These are phyloP conservation scores for Prototheca cutis DNA, from an alignment of 163 green algal genomes.

Conservation along the genomic window DNA sequence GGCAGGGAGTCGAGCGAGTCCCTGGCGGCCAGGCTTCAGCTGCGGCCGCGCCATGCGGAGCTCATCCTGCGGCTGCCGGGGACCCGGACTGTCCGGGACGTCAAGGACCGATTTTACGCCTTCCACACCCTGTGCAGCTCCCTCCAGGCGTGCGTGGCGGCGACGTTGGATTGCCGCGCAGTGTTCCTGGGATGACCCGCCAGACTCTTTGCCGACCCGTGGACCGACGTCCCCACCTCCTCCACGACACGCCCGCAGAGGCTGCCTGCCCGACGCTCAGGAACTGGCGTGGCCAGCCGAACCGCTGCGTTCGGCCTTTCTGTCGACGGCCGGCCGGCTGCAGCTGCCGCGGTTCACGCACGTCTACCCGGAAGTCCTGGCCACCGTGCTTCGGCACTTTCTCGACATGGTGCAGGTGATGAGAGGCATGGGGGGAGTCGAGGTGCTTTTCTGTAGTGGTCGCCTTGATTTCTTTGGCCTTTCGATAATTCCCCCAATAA, in stretches of 20 bases:
- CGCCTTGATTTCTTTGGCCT: not conserved
- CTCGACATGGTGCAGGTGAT: conserved; percentile 55
- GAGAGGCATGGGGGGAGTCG: no score
- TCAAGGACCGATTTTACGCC: conserved; percentile 31
- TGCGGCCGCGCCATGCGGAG: not conserved
- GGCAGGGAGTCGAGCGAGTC: not conserved
- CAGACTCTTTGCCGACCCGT: not conserved
- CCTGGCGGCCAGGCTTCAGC: not conserved
- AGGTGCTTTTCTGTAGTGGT: not conserved
- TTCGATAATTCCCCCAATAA: not conserved
- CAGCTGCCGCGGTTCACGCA: conserved; percentile 85
- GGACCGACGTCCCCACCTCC: not conserved
- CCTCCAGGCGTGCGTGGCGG: not conserved
- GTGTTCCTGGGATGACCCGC: not conserved
- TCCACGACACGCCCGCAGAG: conserved; percentile 2
- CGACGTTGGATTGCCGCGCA: not conserved
- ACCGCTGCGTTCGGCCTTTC: conserved; percentile 66
- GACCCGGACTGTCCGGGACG: conserved; percentile 46
- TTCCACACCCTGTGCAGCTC: not conserved
- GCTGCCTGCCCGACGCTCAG: conserved; percentile 19
- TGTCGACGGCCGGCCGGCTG: conserved; percentile 58
- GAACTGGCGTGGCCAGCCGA: conserved; percentile 55
- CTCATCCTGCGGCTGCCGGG: conserved; percentile 58
- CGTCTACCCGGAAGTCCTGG: conserved; percentile 72
- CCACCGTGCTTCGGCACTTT: conserved; percentile 81